Evolutionary conservation across 192 early-diverging fungal species (phyloP).

Genomic region (Gryganskiella cystojenkinii): DNA sequence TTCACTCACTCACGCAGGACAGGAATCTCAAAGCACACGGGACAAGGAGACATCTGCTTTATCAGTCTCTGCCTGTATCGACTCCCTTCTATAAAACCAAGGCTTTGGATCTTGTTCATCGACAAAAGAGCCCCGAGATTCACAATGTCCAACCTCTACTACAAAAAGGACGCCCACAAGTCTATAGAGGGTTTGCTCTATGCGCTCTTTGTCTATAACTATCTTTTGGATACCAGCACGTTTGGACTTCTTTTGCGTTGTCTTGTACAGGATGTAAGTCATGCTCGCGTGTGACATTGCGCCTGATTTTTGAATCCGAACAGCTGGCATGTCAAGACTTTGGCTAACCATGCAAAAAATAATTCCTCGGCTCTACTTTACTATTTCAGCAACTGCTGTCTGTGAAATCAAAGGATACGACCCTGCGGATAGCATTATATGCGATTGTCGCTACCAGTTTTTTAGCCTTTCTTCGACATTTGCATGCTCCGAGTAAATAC

Average conservation of each 20-base stretch:
- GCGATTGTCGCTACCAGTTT: slow-evolving; percentile 8
- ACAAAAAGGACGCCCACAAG: slow-evolving; percentile 39
- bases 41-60: too few species aligned
- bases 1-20: too few species aligned
- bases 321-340: not conserved
- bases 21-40: too few species aligned
- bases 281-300: not conserved
- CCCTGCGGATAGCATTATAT: slow-evolving; percentile 31
- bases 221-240: slow-evolving; percentile 44
- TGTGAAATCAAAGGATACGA: slow-evolving; percentile 36
- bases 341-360: not conserved
- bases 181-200: slow-evolving; percentile 39
- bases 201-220: slow-evolving; percentile 42
- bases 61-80: too few species aligned
- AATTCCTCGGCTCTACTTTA: not conserved
- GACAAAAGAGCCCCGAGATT: not conserved
- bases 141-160: slow-evolving; percentile 27
- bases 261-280: slow-evolving; percentile 39
- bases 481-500: slow-evolving; percentile 20
- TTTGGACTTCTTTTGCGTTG: slow-evolving; percentile 27
- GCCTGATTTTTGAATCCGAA: not conserved
- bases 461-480: slow-evolving; percentile 24
- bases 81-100: too few species aligned
- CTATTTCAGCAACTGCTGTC: slow-evolving; percentile 34
- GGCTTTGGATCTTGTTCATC: not conserved